Evolutionary conservation across 2,329 filamentous ascomycete genomes (phyloP).

Genomic region (Geoglossum cookeanum): DNA sequence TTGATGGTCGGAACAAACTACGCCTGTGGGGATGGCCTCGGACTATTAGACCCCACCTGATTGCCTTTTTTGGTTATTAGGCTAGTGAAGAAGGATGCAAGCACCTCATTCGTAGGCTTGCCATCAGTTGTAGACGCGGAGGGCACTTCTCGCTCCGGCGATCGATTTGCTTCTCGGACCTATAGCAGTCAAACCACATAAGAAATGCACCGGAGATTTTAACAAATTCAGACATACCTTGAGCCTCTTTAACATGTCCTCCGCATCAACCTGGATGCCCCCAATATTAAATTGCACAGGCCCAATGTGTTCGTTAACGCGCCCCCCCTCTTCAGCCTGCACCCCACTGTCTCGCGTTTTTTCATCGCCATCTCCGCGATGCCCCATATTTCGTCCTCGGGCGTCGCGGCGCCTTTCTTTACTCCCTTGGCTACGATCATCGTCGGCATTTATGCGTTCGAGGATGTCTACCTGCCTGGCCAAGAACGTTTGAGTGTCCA

Average conservation of each 20-base stretch:
- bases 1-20: not conserved
- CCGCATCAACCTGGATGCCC: conserved; percentile 86
- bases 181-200: conserved; percentile 9
- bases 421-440: conserved; percentile 15
- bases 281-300: conserved; percentile 97
- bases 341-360: conserved; percentile 15
- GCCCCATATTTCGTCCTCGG: not conserved
- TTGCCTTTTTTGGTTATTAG: conserved; percentile 26
- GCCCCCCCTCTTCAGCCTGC: conserved; percentile 14
- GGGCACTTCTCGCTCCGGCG: conserved; percentile 5
- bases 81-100: conserved; percentile 40
- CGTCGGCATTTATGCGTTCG: conserved; percentile 41
- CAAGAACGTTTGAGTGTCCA: conserved; percentile 62
- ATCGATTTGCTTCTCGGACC: conserved; percentile 25
- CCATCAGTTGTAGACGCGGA: conserved; percentile 18
- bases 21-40: not conserved
- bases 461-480: conserved; percentile 55
- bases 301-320: conserved; percentile 63
- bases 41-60: not conserved
- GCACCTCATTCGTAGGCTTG: conserved; percentile 37
- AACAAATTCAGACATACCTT: conserved; percentile 38
- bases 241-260: conserved; percentile 74
- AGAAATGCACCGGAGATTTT: not conserved
- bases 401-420: not conserved
- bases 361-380: conserved; percentile 8